phyloP scores from a whole-genome alignment of 805 yeast species.

The Suhomyces sp. region DNA sequence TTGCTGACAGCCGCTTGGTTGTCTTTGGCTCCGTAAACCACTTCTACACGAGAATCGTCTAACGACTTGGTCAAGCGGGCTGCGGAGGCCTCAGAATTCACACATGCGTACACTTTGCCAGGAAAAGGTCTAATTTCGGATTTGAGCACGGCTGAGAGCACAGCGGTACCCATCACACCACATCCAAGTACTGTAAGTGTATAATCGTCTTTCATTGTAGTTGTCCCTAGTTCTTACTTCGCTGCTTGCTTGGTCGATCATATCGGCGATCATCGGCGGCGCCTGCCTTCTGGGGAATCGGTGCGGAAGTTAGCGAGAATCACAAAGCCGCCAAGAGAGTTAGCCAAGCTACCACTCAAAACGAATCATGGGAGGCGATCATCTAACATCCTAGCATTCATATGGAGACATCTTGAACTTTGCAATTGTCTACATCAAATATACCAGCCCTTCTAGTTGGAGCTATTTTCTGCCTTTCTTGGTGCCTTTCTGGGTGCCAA shows the following conservation, averaged over 20 bases:
- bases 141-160: constrained; percentile 71
- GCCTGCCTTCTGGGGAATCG: background rate
- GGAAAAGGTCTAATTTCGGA: constrained; percentile 56
- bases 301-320: background rate
- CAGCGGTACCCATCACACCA: constrained; percentile 96
- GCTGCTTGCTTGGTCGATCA: background rate
- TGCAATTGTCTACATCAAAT: background rate
- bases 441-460: background rate
- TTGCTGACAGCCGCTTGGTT: constrained; percentile 59
- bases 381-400: background rate
- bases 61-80: constrained; percentile 47
- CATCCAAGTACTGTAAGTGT: constrained; percentile 83
- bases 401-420: background rate
- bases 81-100: constrained; percentile 49
- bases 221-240: background rate
- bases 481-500: background rate
- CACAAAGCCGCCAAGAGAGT: background rate
- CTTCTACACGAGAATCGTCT: constrained; percentile 41
- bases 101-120: constrained; percentile 72
- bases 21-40: constrained; percentile 38
- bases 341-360: background rate
- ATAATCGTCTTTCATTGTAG: constrained; percentile 31
- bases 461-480: background rate
- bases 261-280: constrained; percentile 1
- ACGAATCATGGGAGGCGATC: background rate